A percentile compares a stretch with the other conserved stretches of the same genome.
Conservation (phyloP, 495 filamentous ascomycete species). For the Neurospora sp. region DNA sequence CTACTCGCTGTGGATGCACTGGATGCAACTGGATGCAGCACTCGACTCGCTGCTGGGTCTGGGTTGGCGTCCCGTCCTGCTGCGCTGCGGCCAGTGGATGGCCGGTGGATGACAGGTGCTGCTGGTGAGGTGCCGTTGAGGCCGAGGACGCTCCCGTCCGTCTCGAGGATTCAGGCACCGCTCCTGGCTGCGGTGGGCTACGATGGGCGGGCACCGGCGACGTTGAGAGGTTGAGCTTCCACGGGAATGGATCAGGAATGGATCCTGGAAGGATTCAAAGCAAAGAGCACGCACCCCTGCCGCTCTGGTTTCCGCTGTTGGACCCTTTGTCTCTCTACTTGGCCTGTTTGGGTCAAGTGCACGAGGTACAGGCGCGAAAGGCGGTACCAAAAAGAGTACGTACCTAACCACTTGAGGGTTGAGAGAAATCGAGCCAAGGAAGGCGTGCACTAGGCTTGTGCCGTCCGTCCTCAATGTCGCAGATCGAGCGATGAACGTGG, state of each 20-base stretch:
- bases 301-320: not conserved
- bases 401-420: not conserved
- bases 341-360: not conserved
- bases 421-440: not conserved
- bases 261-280: not conserved
- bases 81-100: not conserved
- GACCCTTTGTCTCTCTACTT: slow-evolving; percentile 4
- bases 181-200: not conserved
- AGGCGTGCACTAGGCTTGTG: slow-evolving; percentile 8
- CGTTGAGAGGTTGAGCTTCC: not conserved
- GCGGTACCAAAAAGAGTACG: not conserved
- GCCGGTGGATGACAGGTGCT: not conserved
- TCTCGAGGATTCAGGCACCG: not conserved
- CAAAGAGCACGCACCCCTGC: not conserved
- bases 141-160: not conserved
- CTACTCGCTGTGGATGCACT: not conserved
- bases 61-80: not conserved
- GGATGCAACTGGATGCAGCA: not conserved
- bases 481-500: slow-evolving; percentile 17
- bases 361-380: not conserved
- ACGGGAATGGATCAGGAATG: slow-evolving; percentile 8
- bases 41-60: not conserved
- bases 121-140: not conserved
- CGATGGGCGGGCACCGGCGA: not conserved
- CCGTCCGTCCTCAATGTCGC: slow-evolving; percentile 13